Base-by-base conservation (phyloP, 129 eudicot genomes). In the Rutidosis leptorrhynchoides region DNA sequence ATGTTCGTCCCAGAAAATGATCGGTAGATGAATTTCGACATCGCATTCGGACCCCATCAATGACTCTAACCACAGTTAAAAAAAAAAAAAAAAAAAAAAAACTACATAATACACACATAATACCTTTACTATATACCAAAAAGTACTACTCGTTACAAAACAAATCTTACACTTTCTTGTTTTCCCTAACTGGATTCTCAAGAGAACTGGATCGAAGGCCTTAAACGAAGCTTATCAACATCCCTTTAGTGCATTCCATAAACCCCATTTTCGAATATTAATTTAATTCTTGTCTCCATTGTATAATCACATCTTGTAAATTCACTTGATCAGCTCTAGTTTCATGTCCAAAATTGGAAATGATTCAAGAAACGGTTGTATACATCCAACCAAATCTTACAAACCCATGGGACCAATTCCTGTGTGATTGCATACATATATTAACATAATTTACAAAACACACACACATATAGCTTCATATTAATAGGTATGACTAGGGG, bases 371-470 rank as follows among this genome's bases (percentile, higher is more conserved):
- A 63, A 37, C 12, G 45, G n/a, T 26, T 22, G 7, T 19, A 37
- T 16, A 25, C 52, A 57, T 73, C 27, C 8, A 29, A 53, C 35
- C 29, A n/a, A 26, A 61, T 23, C 26, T 70, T 80, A 82, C 10
- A 74, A 55, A 24, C 75, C 68, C 55, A 82, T 56, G 2, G 84
- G 81, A 55, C 84, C 79, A 23, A 68, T 70, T 23, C 90, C 87
- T 82, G 82, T 54, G 58, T 42, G 52, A 70, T 17, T 45, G 42
- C 65, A 29, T 58, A 30, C 48, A 62, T 17, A 20, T 33, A 55
- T 62, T 28, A 72, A 27, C 68, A 51, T 40, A 26, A 33, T 23
- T 51, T 23, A 23, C 56, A 49, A 32, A 30, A 51, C 23, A 16
- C 58, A 24, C 52, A 17, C 20, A 56, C 33, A 55, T 8, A 55